Conservation (phyloP, 176 grass and related monocot species). For the Zizania latifolia region DNA sequence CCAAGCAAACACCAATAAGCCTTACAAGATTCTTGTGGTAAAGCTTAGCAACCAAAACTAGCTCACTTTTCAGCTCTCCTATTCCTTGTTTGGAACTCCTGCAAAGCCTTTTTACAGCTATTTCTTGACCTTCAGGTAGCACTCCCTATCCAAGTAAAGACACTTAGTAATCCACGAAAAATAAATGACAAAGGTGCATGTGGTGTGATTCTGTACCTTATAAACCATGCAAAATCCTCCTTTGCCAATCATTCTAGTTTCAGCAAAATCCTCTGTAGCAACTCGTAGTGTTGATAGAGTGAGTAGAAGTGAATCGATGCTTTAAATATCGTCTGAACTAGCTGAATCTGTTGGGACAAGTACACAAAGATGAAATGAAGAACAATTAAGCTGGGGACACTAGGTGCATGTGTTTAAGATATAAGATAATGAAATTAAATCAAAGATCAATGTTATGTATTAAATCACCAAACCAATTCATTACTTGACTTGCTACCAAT, state of each 20-base stretch:
- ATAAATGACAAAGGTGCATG: not conserved
- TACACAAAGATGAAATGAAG: not conserved
- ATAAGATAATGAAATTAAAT: not conserved
- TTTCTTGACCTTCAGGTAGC: constrained; percentile 33
- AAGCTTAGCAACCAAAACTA: constrained; percentile 35
- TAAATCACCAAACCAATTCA: not conserved
- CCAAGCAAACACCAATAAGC: constrained; percentile 35
- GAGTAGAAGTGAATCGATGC: constrained; percentile 29
- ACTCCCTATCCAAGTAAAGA: constrained; percentile 8
- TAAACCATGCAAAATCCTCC: constrained; percentile 54
- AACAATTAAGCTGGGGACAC: not conserved
- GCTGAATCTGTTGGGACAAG: constrained; percentile 26
- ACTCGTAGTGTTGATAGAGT: constrained; percentile 30
- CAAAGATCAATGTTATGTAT: not conserved
- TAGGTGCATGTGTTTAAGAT: not conserved
- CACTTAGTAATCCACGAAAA: not conserved
- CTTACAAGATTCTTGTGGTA: constrained; percentile 42
- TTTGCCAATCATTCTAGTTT: constrained; percentile 38
- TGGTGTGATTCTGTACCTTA: constrained; percentile 29
- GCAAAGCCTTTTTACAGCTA: constrained; percentile 29
- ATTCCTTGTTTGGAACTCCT: constrained; percentile 27
- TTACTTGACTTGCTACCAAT: not conserved
- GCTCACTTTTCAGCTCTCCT: constrained; percentile 32
- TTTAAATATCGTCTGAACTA: constrained; percentile 18
- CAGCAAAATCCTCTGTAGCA: constrained; percentile 44